Percentiles rank a stretch among this genome's conserved stretches.
phyloP scores from a whole-genome alignment of 192 early-diverging fungal genomes.

The Dissophora globulifera region DNA sequence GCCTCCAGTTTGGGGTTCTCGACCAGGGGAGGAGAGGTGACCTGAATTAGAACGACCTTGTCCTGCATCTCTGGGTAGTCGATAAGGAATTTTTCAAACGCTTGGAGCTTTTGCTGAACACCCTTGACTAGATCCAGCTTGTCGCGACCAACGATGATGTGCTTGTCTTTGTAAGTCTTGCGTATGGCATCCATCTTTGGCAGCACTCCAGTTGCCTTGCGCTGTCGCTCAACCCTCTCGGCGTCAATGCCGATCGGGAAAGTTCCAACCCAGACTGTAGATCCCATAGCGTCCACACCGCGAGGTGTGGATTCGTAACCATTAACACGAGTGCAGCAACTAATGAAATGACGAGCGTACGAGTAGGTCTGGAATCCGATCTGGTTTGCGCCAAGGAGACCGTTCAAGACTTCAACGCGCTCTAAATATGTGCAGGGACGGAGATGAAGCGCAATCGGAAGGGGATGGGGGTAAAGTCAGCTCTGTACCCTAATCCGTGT shows the following conservation, averaged over 20 bases:
- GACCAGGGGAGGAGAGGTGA: constrained; percentile 87
- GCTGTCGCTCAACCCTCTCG: constrained; percentile 70
- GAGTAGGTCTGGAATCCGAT: constrained; percentile 98
- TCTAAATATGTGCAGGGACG: constrained; percentile 41
- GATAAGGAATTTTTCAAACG: constrained; percentile 92
- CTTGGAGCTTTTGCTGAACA: constrained; percentile 93
- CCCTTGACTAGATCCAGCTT: constrained; percentile 95
- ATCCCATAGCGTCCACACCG: constrained; percentile 86
- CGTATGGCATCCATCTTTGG: constrained; percentile 83
- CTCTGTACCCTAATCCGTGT: too few relatives aligned
- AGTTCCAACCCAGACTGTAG: constrained; percentile 82
- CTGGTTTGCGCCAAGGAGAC: constrained; percentile 92
- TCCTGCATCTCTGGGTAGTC: constrained; percentile 90
- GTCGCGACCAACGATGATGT: constrained; percentile 97
- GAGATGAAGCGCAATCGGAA: neutral
- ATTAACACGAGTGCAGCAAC: constrained; percentile 92
- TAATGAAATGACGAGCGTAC: constrained; percentile 93
- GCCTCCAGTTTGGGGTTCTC: constrained; percentile 75
- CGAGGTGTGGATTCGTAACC: constrained; percentile 94
- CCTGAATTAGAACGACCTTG: constrained; percentile 92
- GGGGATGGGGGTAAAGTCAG: neutral
- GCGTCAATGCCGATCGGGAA: constrained; percentile 99
- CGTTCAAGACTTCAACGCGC: constrained; percentile 84
- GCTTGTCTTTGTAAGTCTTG: constrained; percentile 88
- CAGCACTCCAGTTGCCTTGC: constrained; percentile 71